A percentile compares a stretch with the other conserved stretches of the same genome.
phyloP scores from a whole-genome alignment of 2,329 filamentous ascomycete genomes.

The Bipolaris oryzae region DNA sequence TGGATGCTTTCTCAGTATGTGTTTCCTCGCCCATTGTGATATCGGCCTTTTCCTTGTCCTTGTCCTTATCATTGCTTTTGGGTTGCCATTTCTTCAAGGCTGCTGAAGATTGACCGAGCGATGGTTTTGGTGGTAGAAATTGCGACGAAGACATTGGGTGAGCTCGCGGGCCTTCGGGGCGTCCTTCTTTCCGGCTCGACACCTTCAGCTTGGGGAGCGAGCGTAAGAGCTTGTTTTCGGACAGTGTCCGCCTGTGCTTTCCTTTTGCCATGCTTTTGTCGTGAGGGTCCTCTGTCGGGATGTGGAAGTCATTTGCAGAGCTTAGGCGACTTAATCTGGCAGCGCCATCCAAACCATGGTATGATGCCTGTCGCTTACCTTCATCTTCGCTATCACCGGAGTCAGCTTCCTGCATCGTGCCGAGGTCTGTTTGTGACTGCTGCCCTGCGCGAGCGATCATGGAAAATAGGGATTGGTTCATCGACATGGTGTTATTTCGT shows the following conservation, averaged over 20 bases:
- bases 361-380: constrained; percentile 31
- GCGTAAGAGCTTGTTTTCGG: constrained; percentile 68
- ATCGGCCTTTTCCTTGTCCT: constrained; percentile 26
- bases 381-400: constrained; percentile 75
- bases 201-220: constrained; percentile 66
- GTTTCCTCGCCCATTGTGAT: constrained; percentile 28
- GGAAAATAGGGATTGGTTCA: constrained; percentile 94
- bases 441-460: constrained; percentile 89
- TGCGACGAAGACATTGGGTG: constrained; percentile 60
- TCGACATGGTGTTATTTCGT: constrained; percentile 62
- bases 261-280: constrained; percentile 22
- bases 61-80: constrained; percentile 26
- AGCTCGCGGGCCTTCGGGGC: constrained; percentile 24
- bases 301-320: constrained; percentile 41
- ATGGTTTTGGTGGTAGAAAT: constrained; percentile 42
- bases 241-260: constrained; percentile 65
- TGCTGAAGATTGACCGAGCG: constrained; percentile 22
- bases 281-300: constrained; percentile 17
- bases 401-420: constrained; percentile 75
- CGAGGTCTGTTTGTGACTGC: constrained; percentile 79
- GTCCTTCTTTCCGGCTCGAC: constrained; percentile 41
- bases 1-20: constrained; percentile 30
- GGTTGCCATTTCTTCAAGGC: constrained; percentile 17
- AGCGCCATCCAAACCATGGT: constrained; percentile 41
- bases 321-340: constrained; percentile 45